phyloP scores from a whole-genome alignment of 2,329 filamentous ascomycete species.

The Fusarium sulawesiense region DNA sequence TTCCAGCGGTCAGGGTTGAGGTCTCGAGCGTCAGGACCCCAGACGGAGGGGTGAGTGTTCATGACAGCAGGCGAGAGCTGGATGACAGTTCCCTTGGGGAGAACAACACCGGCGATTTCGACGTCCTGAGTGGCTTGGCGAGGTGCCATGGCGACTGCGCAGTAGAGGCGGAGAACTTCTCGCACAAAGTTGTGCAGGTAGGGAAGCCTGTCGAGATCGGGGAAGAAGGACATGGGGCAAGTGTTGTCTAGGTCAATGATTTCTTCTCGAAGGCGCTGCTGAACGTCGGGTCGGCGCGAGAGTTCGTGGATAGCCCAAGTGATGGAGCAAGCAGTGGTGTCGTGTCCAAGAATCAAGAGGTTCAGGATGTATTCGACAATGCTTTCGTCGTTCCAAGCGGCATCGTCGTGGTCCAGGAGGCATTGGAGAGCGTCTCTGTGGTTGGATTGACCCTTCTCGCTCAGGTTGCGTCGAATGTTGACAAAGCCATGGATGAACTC shows the following conservation, averaged over 20 bases:
- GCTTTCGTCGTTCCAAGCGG: slow-evolving; percentile 41
- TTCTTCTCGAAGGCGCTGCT: slow-evolving; percentile 55
- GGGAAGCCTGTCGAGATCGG: slow-evolving; percentile 49
- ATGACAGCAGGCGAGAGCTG: slow-evolving; percentile 53
- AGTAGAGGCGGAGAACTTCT: slow-evolving; percentile 57
- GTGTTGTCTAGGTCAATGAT: slow-evolving; percentile 41
- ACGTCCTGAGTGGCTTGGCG: slow-evolving; percentile 51
- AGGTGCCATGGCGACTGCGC: slow-evolving; percentile 52
- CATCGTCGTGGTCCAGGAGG: slow-evolving; percentile 49
- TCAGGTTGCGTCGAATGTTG: slow-evolving; percentile 6
- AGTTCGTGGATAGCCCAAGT: slow-evolving; percentile 58
- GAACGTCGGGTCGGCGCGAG: slow-evolving; percentile 50
- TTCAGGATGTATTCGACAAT: slow-evolving; percentile 54
- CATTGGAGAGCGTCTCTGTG: slow-evolving; percentile 47
- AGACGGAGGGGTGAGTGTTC: slow-evolving; percentile 51
- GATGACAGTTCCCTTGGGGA: slow-evolving; percentile 55
- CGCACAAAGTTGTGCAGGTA: slow-evolving; percentile 56
- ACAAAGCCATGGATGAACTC: slow-evolving; percentile 45
- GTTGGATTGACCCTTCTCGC: slow-evolving; percentile 3
- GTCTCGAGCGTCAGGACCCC: slow-evolving; percentile 51
- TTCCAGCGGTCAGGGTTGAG: slow-evolving; percentile 57
- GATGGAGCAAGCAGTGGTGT: slow-evolving; percentile 58
- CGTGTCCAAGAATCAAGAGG: slow-evolving; percentile 57
- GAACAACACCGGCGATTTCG: slow-evolving; percentile 49
- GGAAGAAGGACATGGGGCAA: slow-evolving; percentile 22